These are phyloP conservation scores for Sextonia rubra DNA, from an alignment of 164 flowering plant genomes.

Conservation along the genomic window DNA sequence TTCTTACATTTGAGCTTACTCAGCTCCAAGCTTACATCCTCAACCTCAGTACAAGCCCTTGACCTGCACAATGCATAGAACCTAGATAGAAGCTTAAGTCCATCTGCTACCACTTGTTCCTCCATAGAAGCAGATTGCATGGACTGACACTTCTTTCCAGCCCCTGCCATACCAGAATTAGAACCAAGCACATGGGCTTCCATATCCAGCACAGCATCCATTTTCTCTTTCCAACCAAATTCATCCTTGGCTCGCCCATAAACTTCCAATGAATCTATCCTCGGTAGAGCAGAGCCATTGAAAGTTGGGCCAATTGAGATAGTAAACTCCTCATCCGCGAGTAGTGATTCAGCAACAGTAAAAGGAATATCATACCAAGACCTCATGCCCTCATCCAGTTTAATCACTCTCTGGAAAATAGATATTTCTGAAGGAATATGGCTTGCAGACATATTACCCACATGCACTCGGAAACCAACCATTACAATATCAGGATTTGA, in stretches of 20 bases:
- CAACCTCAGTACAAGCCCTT: conserved; percentile 37
- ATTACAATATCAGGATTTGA: conserved; percentile 96
- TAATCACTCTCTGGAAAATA: conserved; percentile 82
- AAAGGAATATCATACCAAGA: conserved; percentile 99
- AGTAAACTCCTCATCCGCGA: conserved; percentile 93
- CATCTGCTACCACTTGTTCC: conserved; percentile 92
- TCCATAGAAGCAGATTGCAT: conserved; percentile 70
- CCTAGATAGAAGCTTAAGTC: conserved; percentile 74
- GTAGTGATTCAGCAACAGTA: conserved; percentile 92
- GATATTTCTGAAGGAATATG: conserved; percentile 82
- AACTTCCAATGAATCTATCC: conserved; percentile 91
- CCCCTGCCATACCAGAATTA: conserved; percentile 44
- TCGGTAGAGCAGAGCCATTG: conserved; percentile 68
- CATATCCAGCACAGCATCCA: conserved; percentile 90
- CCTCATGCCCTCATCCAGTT: conserved; percentile 92
- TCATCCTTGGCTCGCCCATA: conserved; percentile 99
- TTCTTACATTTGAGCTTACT: conserved; percentile 65
- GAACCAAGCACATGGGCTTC: conserved; percentile 82
- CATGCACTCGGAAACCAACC: conserved; percentile 96
- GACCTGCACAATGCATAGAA: conserved; percentile 50
- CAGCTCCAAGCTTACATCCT: conserved; percentile 54
- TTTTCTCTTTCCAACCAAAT: conserved; percentile 99
- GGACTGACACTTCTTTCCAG: conserved; percentile 54
- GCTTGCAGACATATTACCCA: conserved; percentile 85
- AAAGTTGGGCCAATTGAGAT: conserved; percentile 80